Conservation (phyloP, 352 stramenopile genomes). For the Globisporangium barbulae region DNA sequence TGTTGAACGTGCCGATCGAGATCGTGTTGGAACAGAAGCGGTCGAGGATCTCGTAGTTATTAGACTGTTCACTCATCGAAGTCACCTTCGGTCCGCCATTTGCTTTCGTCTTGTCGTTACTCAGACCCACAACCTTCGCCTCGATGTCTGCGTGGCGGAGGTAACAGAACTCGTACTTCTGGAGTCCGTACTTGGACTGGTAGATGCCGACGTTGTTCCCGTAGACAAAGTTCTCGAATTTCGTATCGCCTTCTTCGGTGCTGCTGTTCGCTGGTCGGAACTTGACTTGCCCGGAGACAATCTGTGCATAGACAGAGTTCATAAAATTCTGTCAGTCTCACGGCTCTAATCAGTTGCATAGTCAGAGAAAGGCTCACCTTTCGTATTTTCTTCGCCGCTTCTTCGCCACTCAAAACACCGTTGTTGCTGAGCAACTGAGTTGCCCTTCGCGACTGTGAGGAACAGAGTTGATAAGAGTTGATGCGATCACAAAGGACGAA, state of each 20-base stretch:
- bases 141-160: constrained; percentile 37
- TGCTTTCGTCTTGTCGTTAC: constrained; percentile 16
- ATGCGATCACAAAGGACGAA: neutral
- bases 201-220: constrained; percentile 58
- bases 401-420: constrained; percentile 20
- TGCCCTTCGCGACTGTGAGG: constrained; percentile 19
- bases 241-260: constrained; percentile 17
- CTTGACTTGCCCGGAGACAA: constrained; percentile 42
- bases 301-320: constrained; percentile 15
- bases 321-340: neutral
- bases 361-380: constrained; percentile 22
- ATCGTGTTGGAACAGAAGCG: constrained; percentile 49
- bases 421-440: constrained; percentile 26
- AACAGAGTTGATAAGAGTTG: neutral
- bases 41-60: constrained; percentile 45
- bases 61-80: constrained; percentile 3
- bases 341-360: neutral
- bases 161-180: constrained; percentile 61
- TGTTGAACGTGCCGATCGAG: constrained; percentile 56
- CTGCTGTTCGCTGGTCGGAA: constrained; percentile 49
- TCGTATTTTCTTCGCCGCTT: constrained; percentile 35
- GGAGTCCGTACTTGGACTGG: constrained; percentile 58
- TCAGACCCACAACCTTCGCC: constrained; percentile 23
- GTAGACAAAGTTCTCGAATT: constrained; percentile 41
- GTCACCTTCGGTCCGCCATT: constrained; percentile 22